Evolutionary conservation across 2,329 filamentous ascomycete species (phyloP).

Genomic region (Trichoderma breve): DNA sequence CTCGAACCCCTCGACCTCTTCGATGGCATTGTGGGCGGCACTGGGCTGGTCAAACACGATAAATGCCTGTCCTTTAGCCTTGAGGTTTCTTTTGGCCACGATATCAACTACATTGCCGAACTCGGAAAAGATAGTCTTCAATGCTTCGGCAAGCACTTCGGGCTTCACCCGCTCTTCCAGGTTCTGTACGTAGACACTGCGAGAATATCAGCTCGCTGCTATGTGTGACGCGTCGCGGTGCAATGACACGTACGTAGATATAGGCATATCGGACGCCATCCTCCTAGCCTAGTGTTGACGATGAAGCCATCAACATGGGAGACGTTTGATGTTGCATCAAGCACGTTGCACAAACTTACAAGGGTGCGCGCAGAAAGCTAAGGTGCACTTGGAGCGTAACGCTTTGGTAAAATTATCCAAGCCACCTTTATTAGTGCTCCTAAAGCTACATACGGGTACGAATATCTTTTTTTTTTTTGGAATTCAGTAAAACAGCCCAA

Average conservation of each 20-base stretch:
- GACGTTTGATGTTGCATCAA: background rate
- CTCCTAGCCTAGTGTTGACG: background rate
- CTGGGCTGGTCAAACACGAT: constrained; percentile 84
- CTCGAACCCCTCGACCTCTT: constrained; percentile 89
- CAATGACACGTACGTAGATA: constrained; percentile 73
- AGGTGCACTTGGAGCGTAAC: background rate
- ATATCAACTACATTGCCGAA: constrained; percentile 85
- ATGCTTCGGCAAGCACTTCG: constrained; percentile 68
- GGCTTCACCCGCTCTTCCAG: constrained; percentile 90
- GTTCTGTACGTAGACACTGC: constrained; percentile 71
- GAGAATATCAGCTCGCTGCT: constrained; percentile 35
- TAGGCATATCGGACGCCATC: constrained; percentile 37
- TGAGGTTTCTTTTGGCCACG: constrained; percentile 83
- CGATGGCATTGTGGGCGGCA: constrained; percentile 75
- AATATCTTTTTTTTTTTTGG: background rate
- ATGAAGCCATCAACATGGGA: constrained; percentile 1
- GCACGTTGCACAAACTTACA: background rate
- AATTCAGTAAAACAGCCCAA: background rate
- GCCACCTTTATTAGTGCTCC: background rate
- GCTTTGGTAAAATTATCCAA: background rate
- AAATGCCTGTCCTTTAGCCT: constrained; percentile 93
- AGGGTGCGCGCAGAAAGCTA: background rate
- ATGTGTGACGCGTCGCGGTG: constrained; percentile 59
- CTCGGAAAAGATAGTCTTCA: constrained; percentile 78
- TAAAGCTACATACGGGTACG: background rate